These are phyloP conservation scores for Lentithecium fluviatile DNA, from an alignment of 495 filamentous ascomycete genomes.

Conservation along the genomic window DNA sequence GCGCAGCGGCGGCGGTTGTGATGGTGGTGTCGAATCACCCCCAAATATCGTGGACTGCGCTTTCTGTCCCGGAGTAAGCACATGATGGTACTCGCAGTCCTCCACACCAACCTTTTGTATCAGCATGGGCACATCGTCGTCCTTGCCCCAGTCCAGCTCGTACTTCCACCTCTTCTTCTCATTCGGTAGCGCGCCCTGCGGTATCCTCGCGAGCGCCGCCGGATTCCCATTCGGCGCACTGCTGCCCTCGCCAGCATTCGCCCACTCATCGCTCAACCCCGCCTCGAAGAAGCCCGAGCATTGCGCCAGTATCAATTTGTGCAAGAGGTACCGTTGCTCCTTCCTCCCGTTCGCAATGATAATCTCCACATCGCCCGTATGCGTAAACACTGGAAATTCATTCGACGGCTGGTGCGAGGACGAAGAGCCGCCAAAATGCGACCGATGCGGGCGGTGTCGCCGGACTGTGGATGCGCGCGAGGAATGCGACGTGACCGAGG, in stretches of 20 bases:
- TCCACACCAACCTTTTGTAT: constrained; percentile 66
- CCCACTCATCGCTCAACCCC: constrained; percentile 84
- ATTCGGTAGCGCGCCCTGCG: constrained; percentile 37
- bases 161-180: constrained; percentile 74
- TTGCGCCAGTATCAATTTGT: constrained; percentile 78
- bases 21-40: constrained; percentile 40
- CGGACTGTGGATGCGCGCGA: constrained; percentile 58
- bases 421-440: constrained; percentile 69
- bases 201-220: constrained; percentile 39
- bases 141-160: constrained; percentile 75
- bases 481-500: constrained; percentile 61
- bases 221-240: constrained; percentile 46
- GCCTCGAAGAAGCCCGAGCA: constrained; percentile 93
- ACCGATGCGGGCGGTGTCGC: constrained; percentile 72
- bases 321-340: constrained; percentile 80
- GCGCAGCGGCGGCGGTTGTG: constrained; percentile 48
- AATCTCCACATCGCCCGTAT: constrained; percentile 90
- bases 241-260: constrained; percentile 56
- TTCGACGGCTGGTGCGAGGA: constrained; percentile 71
- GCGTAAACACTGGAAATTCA: constrained; percentile 86
- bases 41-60: constrained; percentile 50
- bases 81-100: not conserved
- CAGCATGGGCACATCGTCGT: constrained; percentile 76
- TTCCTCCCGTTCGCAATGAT: constrained; percentile 66
- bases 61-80: constrained; percentile 19